Percentiles rank a stretch among this genome's conserved stretches.
These are phyloP conservation scores for Gynochthodes officinalis DNA, from an alignment of 257 asterid genomes.

Conservation along the genomic window DNA sequence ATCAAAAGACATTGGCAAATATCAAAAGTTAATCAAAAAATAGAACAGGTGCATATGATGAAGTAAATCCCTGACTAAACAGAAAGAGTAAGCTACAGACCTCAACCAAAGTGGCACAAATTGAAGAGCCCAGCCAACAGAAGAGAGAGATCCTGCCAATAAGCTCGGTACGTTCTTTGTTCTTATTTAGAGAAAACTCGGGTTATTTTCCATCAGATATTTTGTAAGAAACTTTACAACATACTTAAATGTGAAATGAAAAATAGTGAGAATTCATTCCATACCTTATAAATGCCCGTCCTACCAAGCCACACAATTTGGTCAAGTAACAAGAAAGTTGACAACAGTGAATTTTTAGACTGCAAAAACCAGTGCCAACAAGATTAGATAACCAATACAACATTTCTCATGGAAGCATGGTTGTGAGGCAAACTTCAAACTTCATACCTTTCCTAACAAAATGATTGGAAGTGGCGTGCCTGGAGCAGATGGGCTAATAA, in stretches of 20 bases:
- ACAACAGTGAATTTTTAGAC: constrained; percentile 89
- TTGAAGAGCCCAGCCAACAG: constrained; percentile 86
- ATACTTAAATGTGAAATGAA: background rate
- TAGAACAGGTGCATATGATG: background rate
- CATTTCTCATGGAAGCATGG: constrained; percentile 12
- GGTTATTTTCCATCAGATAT: background rate
- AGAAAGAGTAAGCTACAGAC: constrained; percentile 8
- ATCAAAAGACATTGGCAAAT: constrained; percentile 12
- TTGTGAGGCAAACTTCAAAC: background rate
- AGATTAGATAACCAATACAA: constrained; percentile 5
- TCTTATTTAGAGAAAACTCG: constrained; percentile 32
- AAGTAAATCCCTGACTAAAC: background rate
- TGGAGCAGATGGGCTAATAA: constrained; percentile 74
- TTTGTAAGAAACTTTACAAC: background rate
- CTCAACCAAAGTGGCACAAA: constrained; percentile 79
- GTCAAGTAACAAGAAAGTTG: constrained; percentile 87
- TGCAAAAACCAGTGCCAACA: constrained; percentile 32
- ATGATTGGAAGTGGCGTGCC: constrained; percentile 88
- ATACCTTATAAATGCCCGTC: constrained; percentile 90
- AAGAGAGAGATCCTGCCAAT: constrained; percentile 83
- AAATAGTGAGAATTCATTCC: constrained; percentile 6
- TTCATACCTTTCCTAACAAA: constrained; percentile 80
- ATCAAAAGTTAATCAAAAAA: background rate
- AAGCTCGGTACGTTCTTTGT: constrained; percentile 76
- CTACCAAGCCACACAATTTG: constrained; percentile 94